Evolutionary conservation across 1,284 basidiomycete genomes (phyloP).

Genomic region (Trichosporon sp.): DNA sequence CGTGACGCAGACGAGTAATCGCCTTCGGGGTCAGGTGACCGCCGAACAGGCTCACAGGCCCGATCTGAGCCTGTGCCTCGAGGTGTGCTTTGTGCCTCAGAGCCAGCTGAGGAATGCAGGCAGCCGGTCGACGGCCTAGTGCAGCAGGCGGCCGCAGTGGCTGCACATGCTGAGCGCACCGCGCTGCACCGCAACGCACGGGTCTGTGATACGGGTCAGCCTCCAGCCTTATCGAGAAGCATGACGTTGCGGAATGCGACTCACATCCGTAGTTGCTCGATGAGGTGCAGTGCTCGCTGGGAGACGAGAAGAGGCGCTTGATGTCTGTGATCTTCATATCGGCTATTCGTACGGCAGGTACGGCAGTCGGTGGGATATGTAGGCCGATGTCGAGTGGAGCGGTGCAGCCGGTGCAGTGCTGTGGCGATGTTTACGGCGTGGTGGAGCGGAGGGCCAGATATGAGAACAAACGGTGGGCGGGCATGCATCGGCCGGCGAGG

Average conservation of each 20-base stretch:
- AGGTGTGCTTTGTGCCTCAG: neutral
- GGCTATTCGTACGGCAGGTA: neutral
- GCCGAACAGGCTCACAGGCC: neutral
- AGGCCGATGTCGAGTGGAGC: neutral
- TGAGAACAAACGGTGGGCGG: neutral
- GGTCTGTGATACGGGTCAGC: neutral
- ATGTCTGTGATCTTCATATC: neutral
- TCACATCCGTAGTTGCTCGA: conserved; percentile 3
- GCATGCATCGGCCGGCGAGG: neutral
- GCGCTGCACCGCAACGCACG: neutral
- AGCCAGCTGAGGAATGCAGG: neutral
- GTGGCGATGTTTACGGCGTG: neutral
- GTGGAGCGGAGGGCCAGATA: neutral
- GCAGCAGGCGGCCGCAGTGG: neutral
- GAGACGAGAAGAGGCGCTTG: conserved; percentile 1
- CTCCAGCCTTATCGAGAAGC: neutral
- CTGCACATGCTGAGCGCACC: conserved; percentile 3
- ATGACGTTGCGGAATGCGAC: neutral
- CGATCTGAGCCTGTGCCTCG: neutral
- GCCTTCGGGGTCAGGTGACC: conserved; percentile 1
- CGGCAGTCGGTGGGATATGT: neutral
- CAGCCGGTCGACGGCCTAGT: neutral
- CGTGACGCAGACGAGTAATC: neutral
- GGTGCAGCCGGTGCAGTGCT: neutral
- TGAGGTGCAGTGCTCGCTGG: conserved; percentile 1